Percentiles rank a stretch among this genome's conserved stretches.
phyloP scores from a whole-genome alignment of 129 eudicot genomes.

The Logfia minima region DNA sequence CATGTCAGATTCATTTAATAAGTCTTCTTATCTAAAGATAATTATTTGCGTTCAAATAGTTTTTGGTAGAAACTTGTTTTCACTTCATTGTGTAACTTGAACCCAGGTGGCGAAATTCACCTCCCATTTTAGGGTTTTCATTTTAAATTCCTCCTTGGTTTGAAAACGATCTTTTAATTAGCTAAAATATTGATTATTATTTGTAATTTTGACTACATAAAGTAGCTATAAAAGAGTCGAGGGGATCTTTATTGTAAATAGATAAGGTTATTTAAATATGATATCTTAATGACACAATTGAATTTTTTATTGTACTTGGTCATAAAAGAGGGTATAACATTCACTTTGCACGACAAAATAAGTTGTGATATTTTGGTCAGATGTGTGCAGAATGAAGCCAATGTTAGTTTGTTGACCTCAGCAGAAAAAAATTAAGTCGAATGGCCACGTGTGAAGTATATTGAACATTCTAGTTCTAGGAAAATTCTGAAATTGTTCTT shows the following conservation, averaged over 20 bases:
- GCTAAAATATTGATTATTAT: not conserved
- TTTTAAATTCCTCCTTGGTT: not conserved
- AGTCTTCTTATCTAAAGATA: conserved; percentile 11
- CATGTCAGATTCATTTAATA: conserved; percentile 13
- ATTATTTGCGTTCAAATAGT: not conserved
- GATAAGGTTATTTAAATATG: not conserved
- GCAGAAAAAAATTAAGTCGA: not conserved
- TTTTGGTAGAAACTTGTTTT: conserved; percentile 1
- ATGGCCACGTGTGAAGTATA: not conserved
- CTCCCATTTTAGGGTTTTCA: not conserved
- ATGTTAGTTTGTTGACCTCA: not conserved
- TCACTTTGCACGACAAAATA: not conserved
- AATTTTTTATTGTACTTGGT: not conserved
- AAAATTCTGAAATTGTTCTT: not conserved
- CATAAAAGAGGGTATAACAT: not conserved
- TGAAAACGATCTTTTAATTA: too few species aligned
- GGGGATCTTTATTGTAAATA: not conserved
- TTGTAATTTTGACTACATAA: not conserved
- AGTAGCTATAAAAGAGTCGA: not conserved
- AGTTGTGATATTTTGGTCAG: not conserved
- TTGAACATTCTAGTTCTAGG: not conserved
- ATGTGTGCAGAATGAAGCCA: not conserved
- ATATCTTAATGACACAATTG: not conserved
- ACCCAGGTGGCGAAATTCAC: not conserved
- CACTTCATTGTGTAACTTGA: conserved; percentile 11